Evolutionary conservation across 1,284 basidiomycete species (phyloP), one percentile per base, ranked within the genome.

Genomic region (Moniliella sp.): DNA sequence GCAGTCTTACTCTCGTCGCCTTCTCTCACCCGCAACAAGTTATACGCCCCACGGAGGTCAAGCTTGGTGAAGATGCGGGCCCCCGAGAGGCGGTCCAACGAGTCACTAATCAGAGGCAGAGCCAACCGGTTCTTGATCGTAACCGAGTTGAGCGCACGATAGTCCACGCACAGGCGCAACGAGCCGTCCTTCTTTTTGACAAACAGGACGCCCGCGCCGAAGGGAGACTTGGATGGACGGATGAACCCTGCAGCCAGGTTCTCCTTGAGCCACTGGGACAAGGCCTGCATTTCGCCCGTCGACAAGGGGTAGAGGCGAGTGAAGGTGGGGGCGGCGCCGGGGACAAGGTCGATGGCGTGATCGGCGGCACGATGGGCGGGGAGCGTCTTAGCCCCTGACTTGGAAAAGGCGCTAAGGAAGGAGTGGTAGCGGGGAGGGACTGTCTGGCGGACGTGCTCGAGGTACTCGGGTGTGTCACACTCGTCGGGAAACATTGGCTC

Each of bases 181-280:
- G 39, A 33, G 4, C 65, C 62, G 38, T 65, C 62, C 43, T 69
- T 69, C 45, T 69, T 69, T 30, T 59, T 57, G 18, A 67, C 59
- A 36, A 70, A 70, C 0, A 71, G 55, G 25, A 69, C 46, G 0
- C 65, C 65, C 0, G 66, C 44, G 0, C 48, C 62, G n/a, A 51
- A 50, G 4, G 62, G 48, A 16, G 13, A 26, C 10, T 18, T 30
- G 3, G 36, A 37, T 1, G 35, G 31, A 4, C 31, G 35, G 13
- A 34, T 37, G 33, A 34, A 34, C 1, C 36, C 30, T 5, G 25
- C 30, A 33, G 9, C 16, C 9, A 31, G 4, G 18, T 23, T 36
- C 31, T 36, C 26, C 14, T 32, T 27, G 5, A 36, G 15, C 15
- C 26, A 36, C 2, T 9, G 4, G n/a, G 26, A 23, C 4, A 31